Evolutionary conservation across 73 alveolate genomes (phyloP), one percentile per base, ranked within the genome.

Genomic region (Paraurostyla sp.): DNA sequence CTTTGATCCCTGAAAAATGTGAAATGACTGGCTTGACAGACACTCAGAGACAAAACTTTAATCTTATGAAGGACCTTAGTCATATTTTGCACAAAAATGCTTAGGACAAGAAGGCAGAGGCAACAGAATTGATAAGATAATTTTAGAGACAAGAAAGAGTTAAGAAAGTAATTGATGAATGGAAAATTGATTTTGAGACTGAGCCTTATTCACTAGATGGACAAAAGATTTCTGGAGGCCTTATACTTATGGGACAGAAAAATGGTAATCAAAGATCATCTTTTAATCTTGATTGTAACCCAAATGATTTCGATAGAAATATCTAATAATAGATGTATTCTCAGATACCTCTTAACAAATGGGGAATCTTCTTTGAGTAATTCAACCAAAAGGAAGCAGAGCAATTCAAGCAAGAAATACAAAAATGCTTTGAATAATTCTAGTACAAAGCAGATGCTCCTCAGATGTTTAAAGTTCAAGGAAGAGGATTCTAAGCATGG

Each of bases 11-110:
- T 22, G 98, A 94, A 85, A 60, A 92, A 46, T 94, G 98, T 22
- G 87, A 76, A 43, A 87, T 94, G 95, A 94, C 98, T 16, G 98
- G 98, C 25, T 71, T 91, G 63, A 91, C 98, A 0, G 98, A 94
- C 82, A 89, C 85, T 3, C 89, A 88, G 91, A 94, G 95, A 71
- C 73, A 81, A 48, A 83, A 94, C 76, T 85, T 91, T 54, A 87
- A 71, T 48, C 54, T 94, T 46, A 94, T 94, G 98, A 94, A 91
- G 68, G 92, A 85, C 22, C 80, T 94, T 88, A 92, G 92, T 41
- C 80, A 76, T 23, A 71, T 92, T 38, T 83, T 95, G 38, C 93
- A 91, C 46, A 91, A 87, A 69, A 76, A 90, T 62, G 94, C 95
- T 2, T 76, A 89, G 46, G 92, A 80, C 32, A 91, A 92, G 87